Evolutionary conservation across 2,329 filamentous ascomycete genomes (phyloP), one percentile per base, ranked within the genome.

Genomic region (Chaetomium sp.): DNA sequence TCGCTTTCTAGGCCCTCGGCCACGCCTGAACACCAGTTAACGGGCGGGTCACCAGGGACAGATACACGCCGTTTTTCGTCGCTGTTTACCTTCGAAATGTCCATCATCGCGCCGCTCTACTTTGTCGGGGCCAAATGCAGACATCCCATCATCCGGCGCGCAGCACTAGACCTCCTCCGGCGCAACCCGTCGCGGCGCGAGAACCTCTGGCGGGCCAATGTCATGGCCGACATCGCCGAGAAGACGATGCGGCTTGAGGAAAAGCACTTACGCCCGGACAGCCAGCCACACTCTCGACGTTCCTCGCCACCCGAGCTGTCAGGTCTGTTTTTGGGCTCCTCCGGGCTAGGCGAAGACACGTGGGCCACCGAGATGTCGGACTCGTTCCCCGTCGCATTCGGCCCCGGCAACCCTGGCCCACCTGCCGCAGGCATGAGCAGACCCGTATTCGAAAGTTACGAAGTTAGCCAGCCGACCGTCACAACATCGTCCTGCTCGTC

Each of bases 21-120:
- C 40, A 14, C 54, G 5, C 44, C 9, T 36, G 55, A 53, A 4
- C 53, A 58, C n/a, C 44, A 52, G 5, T 50, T 50, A 42, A 0
- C 44, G n/a, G 34, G 36, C 37, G 56, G 49, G 42, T 55, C 40
- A 41, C 54, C 55, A 27, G 44, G 47, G 44, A 40, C 43, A 5
- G 52, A 60, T 19, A 54, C 61, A 12, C 51, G 57, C 14, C 53
- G 61, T 9, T 47, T 63, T 52, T 47, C 58, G 35, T 45, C 60
- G 50, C 60, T 59, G 47, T 77, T 77, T 38, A 69, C 67, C 5
- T 76, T 76, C 46, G 73, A 76, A 41, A 74, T 72, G 10, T 72
- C 74, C 19, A 53, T 76, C 0, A 66, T 76, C 33, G 70, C 72
- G 0, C 70, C 73, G 0, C 60, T 77, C 0, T 76, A 74, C 59